These are phyloP conservation scores for Sclerotinia minor DNA, from an alignment of 2,329 filamentous ascomycete species.

Conservation along the genomic window DNA sequence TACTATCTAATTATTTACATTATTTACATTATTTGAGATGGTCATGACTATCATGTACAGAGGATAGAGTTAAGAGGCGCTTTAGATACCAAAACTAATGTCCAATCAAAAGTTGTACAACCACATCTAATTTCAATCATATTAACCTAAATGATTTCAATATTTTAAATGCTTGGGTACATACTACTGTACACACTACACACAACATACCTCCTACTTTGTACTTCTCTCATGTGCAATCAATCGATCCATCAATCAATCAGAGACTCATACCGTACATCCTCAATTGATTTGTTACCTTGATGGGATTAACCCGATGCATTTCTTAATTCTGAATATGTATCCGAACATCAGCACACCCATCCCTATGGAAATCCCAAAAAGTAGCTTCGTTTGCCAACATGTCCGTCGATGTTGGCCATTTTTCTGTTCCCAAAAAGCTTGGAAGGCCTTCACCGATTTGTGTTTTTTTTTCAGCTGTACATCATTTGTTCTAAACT, in stretches of 20 bases:
- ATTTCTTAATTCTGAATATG: too few species aligned
- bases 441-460: not conserved
- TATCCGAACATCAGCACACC: too few species aligned
- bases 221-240: not conserved
- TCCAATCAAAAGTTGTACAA: not conserved
- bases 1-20: too few species aligned
- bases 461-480: not conserved
- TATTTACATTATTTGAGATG: too few species aligned
- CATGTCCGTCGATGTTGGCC: constrained; percentile 1
- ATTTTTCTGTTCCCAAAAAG: not conserved
- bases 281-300: not conserved
- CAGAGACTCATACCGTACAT: not conserved
- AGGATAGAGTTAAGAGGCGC: too few species aligned
- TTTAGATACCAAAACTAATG: too few species aligned
- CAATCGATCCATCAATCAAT: too few species aligned
- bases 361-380: not conserved
- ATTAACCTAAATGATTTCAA: too few species aligned
- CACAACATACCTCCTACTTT: too few species aligned
- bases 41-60: too few species aligned
- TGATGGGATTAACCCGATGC: not conserved
- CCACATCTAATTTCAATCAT: constrained; percentile 1
- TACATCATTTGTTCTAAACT: not conserved
- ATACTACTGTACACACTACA: too few species aligned
- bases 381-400: not conserved
- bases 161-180: too few species aligned